Conservation (phyloP, 78 protist species). For the Speleostelium caveatum region DNA sequence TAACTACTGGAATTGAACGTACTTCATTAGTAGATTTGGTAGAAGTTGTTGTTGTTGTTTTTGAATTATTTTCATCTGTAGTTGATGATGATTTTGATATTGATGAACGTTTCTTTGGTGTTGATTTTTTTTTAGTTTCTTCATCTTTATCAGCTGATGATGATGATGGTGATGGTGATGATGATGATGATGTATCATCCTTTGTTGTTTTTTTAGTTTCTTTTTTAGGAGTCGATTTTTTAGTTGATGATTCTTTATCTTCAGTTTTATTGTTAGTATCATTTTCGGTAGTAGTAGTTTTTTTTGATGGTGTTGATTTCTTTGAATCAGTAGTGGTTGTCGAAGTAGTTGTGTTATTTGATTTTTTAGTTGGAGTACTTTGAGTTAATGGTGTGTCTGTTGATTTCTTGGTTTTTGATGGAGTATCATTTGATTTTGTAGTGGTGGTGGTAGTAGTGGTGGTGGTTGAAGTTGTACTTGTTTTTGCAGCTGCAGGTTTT, state of each 20-base stretch:
- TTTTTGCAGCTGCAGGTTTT: no score
- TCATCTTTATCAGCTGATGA: background rate
- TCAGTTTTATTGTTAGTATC: background rate
- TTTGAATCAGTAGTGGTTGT: background rate
- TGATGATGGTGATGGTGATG: background rate
- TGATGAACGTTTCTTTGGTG: background rate
- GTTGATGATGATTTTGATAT: background rate
- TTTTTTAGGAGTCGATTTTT: background rate
- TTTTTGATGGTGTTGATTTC: background rate
- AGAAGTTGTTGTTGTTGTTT: background rate
- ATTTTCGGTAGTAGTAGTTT: background rate
- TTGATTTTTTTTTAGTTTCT: background rate
- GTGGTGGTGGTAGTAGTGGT: background rate
- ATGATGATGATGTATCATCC: background rate
- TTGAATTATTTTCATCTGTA: background rate
- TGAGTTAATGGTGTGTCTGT: background rate
- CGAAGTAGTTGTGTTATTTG: background rate
- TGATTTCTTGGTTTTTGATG: background rate
- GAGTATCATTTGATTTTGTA: no score
- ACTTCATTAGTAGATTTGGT: background rate
- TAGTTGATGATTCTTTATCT: background rate
- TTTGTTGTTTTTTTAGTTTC: background rate
- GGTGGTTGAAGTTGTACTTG: no score
- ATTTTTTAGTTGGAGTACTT: background rate
- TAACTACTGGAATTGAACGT: background rate